These are phyloP conservation scores for Ascoidea tarda DNA, from an alignment of 805 yeast species.

Conservation along the genomic window DNA sequence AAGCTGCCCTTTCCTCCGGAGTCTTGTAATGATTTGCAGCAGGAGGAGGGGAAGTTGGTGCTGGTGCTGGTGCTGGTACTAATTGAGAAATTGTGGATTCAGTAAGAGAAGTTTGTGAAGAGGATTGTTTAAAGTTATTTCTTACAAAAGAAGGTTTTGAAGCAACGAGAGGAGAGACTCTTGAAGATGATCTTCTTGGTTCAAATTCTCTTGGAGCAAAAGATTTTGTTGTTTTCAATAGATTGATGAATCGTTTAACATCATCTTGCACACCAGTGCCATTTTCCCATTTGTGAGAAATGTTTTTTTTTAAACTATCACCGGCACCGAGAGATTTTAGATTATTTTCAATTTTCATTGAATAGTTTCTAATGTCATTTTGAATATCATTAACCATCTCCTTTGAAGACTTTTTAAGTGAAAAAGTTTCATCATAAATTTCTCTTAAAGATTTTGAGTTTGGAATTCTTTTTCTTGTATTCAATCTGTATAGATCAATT, in stretches of 20 bases:
- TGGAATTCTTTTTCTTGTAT: constrained; percentile 50
- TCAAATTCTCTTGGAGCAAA: constrained; percentile 4
- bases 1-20: constrained; percentile 63
- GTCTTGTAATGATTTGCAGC: constrained; percentile 21
- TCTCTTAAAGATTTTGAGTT: constrained; percentile 29
- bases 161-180: constrained; percentile 6
- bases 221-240: constrained; percentile 25
- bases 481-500: constrained; percentile 44
- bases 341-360: constrained; percentile 22
- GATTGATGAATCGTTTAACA: constrained; percentile 47
- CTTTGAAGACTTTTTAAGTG: constrained; percentile 24
- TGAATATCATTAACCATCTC: constrained; percentile 59
- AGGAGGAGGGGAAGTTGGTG: constrained; percentile 12
- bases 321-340: constrained; percentile 17
- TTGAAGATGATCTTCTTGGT: constrained; percentile 1
- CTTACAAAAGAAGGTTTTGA: constrained; percentile 9
- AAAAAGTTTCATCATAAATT: constrained; percentile 38
- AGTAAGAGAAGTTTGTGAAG: constrained; percentile 7
- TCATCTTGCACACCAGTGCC: constrained; percentile 67
- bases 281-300: constrained; percentile 62
- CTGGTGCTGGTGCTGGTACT: constrained; percentile 9
- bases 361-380: constrained; percentile 48
- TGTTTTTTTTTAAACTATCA: constrained; percentile 25
- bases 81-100: constrained; percentile 5
- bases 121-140: not conserved